Evolutionary conservation across 495 filamentous ascomycete species (phyloP).

Genomic region (Podospora pseudoanserina): DNA sequence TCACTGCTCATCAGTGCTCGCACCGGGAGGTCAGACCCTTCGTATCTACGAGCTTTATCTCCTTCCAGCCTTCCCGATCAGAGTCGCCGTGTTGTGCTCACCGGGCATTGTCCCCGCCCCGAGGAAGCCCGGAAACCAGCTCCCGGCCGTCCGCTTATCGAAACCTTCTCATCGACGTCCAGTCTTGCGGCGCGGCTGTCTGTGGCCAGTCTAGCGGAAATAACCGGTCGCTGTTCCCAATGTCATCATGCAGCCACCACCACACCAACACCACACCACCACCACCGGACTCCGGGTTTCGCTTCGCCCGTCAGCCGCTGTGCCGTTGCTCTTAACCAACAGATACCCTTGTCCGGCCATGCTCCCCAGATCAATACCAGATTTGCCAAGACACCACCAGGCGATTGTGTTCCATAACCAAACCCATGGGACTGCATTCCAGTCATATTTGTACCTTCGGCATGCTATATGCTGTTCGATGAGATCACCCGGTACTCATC

Average conservation of each 20-base stretch:
- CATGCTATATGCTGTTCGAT: background rate
- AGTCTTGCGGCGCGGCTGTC: background rate
- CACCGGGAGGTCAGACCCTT: background rate
- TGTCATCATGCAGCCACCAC: background rate
- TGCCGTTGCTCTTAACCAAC: slow-evolving; percentile 5
- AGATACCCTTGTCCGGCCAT: background rate
- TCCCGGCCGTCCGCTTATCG: background rate
- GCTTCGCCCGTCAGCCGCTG: slow-evolving; percentile 13
- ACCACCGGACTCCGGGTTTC: slow-evolving; percentile 28
- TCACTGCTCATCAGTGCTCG: background rate
- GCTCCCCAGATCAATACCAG: background rate
- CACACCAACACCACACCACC: slow-evolving; percentile 7
- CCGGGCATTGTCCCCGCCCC: background rate
- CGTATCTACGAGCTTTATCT: background rate
- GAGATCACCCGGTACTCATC: background rate
- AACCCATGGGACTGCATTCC: background rate
- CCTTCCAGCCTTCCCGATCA: background rate
- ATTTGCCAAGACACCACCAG: background rate
- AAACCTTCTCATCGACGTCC: slow-evolving; percentile 1
- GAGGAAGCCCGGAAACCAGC: background rate
- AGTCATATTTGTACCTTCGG: background rate
- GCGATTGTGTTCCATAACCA: background rate
- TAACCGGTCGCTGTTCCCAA: background rate
- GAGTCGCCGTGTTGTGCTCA: background rate
- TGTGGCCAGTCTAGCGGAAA: background rate